Evolutionary conservation across 805 yeast species (phyloP), one percentile per base, ranked within the genome.

Genomic region (Cyberlindnera lachancei): DNA sequence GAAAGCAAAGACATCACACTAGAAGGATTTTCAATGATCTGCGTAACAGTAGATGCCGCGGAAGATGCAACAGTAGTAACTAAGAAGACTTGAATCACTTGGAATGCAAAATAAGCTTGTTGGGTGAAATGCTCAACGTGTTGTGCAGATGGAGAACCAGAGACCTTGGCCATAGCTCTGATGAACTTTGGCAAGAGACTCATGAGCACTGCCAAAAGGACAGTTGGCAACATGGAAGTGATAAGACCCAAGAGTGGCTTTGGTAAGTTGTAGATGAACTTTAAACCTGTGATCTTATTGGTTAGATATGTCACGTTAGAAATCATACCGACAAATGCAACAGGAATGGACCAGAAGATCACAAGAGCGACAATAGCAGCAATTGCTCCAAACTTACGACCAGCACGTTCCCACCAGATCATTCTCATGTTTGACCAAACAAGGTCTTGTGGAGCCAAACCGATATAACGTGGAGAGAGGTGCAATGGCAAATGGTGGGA

Each of bases 351-450:
- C 94, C 94, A 82, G 44, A 77, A 60, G 19, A 75, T 50, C 32
- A 79, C 64, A 27, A 79, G 46, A 1, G 76, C 82, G 15, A 59
- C 46, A 34, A 80, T 70, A 3, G 73, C 75, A 12, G 72, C 63
- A 22, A 59, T 35, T 0, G 88, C 75, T 33, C 66, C 64, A 18
- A 66, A 53, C 21, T 59, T 53, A 60, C 90, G 67, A 10, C 63
- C 59, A 14, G 79, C 52, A 46, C 77, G 60, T 56, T 82, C 94
- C 81, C 85, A 79, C 88, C 92, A 82, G 46, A 74, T 74, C 56
- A 82, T 54, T 52, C 92, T 67, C 73, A 81, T 62, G 53, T 82
- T 82, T 31, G 71, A 54, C 92, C 92, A 82, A 38, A 68, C 58
- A 27, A 82, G 60, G 48, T 80, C 79, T 1, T 48, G 56, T 2